Percentiles rank a stretch among this genome's conserved stretches.
phyloP scores from a whole-genome alignment of 305 asterid species.

The Fraxinus angustifolia region DNA sequence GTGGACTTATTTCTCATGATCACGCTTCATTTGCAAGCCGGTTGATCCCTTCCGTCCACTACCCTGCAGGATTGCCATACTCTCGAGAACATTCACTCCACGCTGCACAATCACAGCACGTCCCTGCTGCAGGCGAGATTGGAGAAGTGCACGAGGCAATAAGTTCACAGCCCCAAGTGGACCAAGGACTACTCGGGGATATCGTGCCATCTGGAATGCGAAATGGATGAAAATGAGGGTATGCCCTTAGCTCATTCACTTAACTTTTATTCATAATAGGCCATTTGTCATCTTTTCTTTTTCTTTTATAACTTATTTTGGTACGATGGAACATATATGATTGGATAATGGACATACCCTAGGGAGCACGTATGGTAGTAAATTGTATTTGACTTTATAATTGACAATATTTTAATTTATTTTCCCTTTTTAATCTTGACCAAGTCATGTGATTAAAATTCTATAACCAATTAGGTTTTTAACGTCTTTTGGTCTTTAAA shows the following conservation, averaged over 20 bases:
- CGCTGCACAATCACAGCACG: neutral
- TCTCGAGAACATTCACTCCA: constrained; percentile 22
- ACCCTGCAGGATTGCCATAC: constrained; percentile 26
- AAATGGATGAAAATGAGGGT: constrained; percentile 36
- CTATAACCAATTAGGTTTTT: too few species aligned
- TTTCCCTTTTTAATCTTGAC: neutral
- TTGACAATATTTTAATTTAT: neutral
- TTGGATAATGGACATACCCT: neutral
- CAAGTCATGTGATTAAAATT: neutral
- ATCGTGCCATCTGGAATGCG: constrained; percentile 68
- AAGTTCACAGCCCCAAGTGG: constrained; percentile 23
- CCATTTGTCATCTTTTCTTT: neutral
- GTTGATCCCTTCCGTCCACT: constrained; percentile 28
- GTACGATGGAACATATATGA: neutral
- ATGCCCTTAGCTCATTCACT: neutral
- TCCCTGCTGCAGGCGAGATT: constrained; percentile 2
- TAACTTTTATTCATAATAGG: neutral
- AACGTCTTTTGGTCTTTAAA: neutral
- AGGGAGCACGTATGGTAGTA: too few species aligned
- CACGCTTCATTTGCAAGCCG: constrained; percentile 26
- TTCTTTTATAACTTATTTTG: neutral
- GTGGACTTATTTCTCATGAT: constrained; percentile 37
- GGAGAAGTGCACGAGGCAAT: constrained; percentile 20
- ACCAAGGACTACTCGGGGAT: constrained; percentile 77
- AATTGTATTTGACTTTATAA: neutral